Evolutionary conservation across 305 asterid species (phyloP).

Genomic region (Fraxinus ornus): DNA sequence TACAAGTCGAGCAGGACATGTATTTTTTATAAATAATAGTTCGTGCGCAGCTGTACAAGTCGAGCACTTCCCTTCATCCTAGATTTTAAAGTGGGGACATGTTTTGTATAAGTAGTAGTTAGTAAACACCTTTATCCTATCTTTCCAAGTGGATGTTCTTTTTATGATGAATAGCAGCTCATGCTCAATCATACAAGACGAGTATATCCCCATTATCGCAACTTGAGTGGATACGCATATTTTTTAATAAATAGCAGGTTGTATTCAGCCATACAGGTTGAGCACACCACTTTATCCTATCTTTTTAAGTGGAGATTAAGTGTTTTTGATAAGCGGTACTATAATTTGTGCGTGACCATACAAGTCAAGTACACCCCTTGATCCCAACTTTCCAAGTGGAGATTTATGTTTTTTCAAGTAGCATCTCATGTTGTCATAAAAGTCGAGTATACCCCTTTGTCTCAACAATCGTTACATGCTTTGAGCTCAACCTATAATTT

Average conservation of each 20-base stretch:
- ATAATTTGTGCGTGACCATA: background rate
- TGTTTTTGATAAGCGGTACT: background rate
- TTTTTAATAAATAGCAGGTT: background rate
- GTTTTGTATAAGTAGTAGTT: background rate
- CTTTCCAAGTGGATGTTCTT: background rate
- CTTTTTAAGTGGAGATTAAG: background rate
- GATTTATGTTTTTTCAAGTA: background rate
- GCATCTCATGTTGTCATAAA: background rate
- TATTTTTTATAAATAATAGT: background rate
- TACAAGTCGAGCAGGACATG: background rate
- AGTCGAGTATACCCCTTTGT: background rate
- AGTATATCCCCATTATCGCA: background rate
- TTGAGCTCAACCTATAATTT: background rate
- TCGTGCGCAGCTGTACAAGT: background rate
- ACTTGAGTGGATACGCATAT: background rate
- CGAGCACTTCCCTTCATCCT: background rate
- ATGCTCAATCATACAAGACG: background rate
- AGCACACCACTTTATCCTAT: background rate
- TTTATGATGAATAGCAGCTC: background rate
- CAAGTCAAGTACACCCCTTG: background rate
- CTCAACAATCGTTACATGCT: background rate
- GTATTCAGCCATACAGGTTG: background rate
- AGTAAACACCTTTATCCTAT: background rate
- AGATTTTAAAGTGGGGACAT: background rate
- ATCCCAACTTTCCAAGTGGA: background rate